These are phyloP conservation scores for Calonectria fujianensis DNA, from an alignment of 2,329 filamentous ascomycete species.

Conservation along the genomic window DNA sequence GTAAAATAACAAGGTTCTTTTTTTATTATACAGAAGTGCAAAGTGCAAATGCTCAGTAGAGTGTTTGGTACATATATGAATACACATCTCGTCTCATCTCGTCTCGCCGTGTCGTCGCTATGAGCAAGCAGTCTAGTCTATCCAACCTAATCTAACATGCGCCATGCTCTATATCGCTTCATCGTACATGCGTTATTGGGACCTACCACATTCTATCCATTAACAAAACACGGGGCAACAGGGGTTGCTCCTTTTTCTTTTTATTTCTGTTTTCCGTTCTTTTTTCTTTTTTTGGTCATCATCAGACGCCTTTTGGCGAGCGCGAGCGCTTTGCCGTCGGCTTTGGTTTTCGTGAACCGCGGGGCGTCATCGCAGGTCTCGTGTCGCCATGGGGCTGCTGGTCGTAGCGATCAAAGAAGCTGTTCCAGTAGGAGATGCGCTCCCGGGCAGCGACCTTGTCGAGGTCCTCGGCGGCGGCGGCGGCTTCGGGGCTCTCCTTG, in stretches of 20 bases:
- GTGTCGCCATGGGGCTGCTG: conserved; percentile 42
- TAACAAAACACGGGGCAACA: conserved; percentile 9
- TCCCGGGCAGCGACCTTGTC: conserved; percentile 46
- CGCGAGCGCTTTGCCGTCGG: background rate
- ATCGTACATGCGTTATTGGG: conserved; percentile 15
- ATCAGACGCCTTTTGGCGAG: background rate
- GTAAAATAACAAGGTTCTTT: conserved; percentile 14
- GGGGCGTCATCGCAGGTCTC: background rate
- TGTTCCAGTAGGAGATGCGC: conserved; percentile 50
- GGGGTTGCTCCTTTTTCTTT: background rate
- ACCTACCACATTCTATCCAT: conserved; percentile 2
- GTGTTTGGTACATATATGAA: conserved; percentile 37
- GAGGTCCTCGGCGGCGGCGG: conserved; percentile 28
- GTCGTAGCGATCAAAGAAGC: conserved; percentile 54
- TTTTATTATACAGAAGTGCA: conserved; percentile 33
- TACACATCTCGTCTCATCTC: conserved; percentile 36
- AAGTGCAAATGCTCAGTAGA: conserved; percentile 39
- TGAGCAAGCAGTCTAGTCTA: conserved; percentile 13
- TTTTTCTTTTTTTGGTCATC: background rate
- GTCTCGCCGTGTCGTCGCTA: conserved; percentile 10
- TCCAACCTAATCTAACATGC: conserved; percentile 20
- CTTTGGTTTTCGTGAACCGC: background rate
- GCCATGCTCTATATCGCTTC: conserved; percentile 10
- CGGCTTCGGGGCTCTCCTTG: conserved; percentile 11
- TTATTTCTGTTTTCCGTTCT: background rate